These are phyloP conservation scores for Turnera subulata DNA, from an alignment of 345 rosid species.

Conservation along the genomic window DNA sequence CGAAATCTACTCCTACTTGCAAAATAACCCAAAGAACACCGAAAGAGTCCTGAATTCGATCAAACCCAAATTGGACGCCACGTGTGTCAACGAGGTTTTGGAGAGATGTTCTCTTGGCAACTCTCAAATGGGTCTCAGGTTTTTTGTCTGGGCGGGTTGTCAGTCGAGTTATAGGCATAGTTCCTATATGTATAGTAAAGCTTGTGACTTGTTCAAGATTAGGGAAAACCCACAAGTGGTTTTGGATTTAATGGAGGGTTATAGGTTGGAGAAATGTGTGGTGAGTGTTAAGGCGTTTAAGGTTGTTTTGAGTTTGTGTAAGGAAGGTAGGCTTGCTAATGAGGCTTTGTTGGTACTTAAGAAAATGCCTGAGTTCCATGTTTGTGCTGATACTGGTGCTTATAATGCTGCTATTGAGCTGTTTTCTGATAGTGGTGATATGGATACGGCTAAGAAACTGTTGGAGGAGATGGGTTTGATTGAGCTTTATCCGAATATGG, in stretches of 20 bases:
- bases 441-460: conserved; percentile 49
- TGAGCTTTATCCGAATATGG: conserved; percentile 60
- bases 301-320: conserved; percentile 62
- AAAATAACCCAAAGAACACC: conserved; percentile 27
- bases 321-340: conserved; percentile 50
- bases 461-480: conserved; percentile 66
- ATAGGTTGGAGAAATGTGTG: conserved; percentile 39
- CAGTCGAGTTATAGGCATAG: conserved; percentile 66
- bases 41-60: conserved; percentile 44
- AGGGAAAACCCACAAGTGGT: conserved; percentile 44
- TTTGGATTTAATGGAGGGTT: conserved; percentile 50
- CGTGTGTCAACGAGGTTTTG: conserved; percentile 53
- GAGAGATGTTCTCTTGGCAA: conserved; percentile 38
- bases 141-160: conserved; percentile 77
- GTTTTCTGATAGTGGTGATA: conserved; percentile 62
- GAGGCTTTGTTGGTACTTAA: conserved; percentile 69
- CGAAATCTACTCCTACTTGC: conserved; percentile 37
- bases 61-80: conserved; percentile 44
- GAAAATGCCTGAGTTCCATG: conserved; percentile 56
- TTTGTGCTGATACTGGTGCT: conserved; percentile 41
- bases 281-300: conserved; percentile 57
- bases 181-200: conserved; percentile 51
- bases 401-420: conserved; percentile 62
- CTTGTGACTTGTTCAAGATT: conserved; percentile 54
- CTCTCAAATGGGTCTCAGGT: conserved; percentile 56